Conservation (phyloP, 768 basidiomycete genomes). For the Lactarius evosmus region DNA sequence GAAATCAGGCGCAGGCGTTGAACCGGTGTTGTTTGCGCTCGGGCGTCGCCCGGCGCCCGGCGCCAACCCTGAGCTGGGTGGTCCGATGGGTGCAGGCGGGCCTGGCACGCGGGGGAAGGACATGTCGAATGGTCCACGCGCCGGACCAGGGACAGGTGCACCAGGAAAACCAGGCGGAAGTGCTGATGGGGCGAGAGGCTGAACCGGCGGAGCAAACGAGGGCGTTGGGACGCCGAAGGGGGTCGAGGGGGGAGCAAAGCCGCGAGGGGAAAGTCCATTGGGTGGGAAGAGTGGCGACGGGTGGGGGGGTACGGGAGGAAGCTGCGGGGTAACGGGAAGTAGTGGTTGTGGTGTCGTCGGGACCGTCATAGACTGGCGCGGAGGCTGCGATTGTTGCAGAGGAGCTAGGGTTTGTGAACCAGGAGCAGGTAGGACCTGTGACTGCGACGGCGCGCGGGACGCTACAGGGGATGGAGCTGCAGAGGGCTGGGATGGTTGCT, state of each 20-base stretch:
- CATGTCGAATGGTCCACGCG: slow-evolving; percentile 48
- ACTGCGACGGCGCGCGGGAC: slow-evolving; percentile 37
- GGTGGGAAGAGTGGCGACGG: slow-evolving; percentile 41
- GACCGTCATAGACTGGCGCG: slow-evolving; percentile 43
- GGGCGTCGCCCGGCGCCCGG: slow-evolving; percentile 45
- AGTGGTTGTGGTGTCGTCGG: slow-evolving; percentile 51
- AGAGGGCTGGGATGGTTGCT: slow-evolving; percentile 20
- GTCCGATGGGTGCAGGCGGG: slow-evolving; percentile 54
- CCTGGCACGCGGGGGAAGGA: slow-evolving; percentile 43
- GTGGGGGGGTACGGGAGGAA: slow-evolving; percentile 20
- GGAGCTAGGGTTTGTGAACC: slow-evolving; percentile 29
- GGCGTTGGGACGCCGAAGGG: slow-evolving; percentile 45
- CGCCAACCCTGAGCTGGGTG: slow-evolving; percentile 46
- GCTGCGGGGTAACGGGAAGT: slow-evolving; percentile 42
- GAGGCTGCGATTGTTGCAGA: slow-evolving; percentile 38
- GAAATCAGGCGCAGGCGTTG: slow-evolving; percentile 47
- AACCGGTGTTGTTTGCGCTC: slow-evolving; percentile 51
- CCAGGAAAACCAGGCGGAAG: slow-evolving; percentile 53
- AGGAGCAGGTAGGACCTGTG: slow-evolving; percentile 36
- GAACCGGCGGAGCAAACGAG: slow-evolving; percentile 45
- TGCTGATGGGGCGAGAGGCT: slow-evolving; percentile 51
- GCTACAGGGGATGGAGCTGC: slow-evolving; percentile 30
- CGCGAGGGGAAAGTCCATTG: slow-evolving; percentile 40
- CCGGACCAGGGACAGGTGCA: slow-evolving; percentile 29
- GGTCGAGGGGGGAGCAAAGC: slow-evolving; percentile 43